Evolutionary conservation across 257 asterid genomes (phyloP), one percentile per base, ranked within the genome.

Genomic region (Capsicum baccatum): DNA sequence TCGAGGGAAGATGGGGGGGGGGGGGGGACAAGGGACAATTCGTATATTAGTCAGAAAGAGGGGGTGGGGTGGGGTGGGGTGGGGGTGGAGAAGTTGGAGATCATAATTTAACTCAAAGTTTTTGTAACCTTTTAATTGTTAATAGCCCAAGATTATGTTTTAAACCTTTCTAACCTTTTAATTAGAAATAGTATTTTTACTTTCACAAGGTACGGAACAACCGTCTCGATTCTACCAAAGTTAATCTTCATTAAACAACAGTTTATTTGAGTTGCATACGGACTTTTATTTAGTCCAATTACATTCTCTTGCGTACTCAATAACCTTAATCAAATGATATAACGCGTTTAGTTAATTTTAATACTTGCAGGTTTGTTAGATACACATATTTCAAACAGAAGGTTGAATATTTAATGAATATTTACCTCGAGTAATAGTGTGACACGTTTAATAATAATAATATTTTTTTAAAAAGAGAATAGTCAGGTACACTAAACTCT

Each of bases 1-100:
- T 76, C 81, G 3, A 26, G 81, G 15, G 64, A 3, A 54, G 21
- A 54, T 76, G 50, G 64, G 81, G n/a, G n/a, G n/a, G n/a, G n/a
- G n/a, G 3, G 13, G 81, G 15, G 64, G 6, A 52, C 14, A 52
- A 52, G 48, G 63, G 81, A 76, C 26, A 14, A 1, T 76, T 26
- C 26, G 48, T 52, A 76, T 52, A 6, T 12, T 52, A 74, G 47
- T 74, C 42, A 74, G 60, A 54, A 26, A 26, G 3, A 26, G 81
- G 15, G 64, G 3, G 26, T 26, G 33, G 33, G 21, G 14, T 76
- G 50, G 64, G 81, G 33, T 26, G 33, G 33, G 1, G 33, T 26
- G 33, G 26, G 26, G 26, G 33, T n/a, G 50, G 60, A 54, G 3
- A 47, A 11, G 47, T 10, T 33, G 80, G 19, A 73, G 21, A 1